Base-by-base conservation (phyloP, 257 asterid genomes). In the Solanum rostratum region DNA sequence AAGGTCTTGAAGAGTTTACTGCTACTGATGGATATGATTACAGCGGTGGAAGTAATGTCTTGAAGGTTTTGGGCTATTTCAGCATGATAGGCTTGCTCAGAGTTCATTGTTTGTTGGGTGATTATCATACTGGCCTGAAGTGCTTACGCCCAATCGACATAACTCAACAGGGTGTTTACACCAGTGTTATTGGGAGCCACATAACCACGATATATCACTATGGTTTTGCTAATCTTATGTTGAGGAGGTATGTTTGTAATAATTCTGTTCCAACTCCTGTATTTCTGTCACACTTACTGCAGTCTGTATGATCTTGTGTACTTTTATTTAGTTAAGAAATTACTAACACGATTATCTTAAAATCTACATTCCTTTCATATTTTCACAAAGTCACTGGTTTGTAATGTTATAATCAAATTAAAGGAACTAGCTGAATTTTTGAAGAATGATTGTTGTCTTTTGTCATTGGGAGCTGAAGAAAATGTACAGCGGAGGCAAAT, bases 1-100 rank as follows among this genome's bases (percentile, higher is more conserved):
- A 95, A 89, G 99, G 99, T 43, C 95, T 94, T 70, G 98, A 88
- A 87, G 96, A 93, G 87, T 97, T 97, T 74, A 94, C 98, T 62
- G 93, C 97, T 79, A 94, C 97, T 10, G 98, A 97, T 86, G 99
- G 99, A 81, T 97, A 95, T 88, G 98, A 94, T 85, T 97, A 97
- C 87, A 89, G 71, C 83, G 99, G 99, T 83, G 99, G 99, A 87
- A 97, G 98, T 86, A 95, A 97, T 86, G 99, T 97, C 83, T 91
- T 94, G 93, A 97, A 95, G 93, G 97, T 95, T 62, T 90, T 97
- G 87, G 99, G 99, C 24, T 97, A 97, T 85, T 97, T 93, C 84
- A 94, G 99, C 91, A 95, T 94, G 99, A 94, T 97, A 43, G 99
- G 99, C 84, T 92, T 97, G 89, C 97, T 95, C 39, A 92, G 99